Evolutionary conservation across 768 basidiomycete species (phyloP).

Genomic region (Cystofilobasidium capitatum): DNA sequence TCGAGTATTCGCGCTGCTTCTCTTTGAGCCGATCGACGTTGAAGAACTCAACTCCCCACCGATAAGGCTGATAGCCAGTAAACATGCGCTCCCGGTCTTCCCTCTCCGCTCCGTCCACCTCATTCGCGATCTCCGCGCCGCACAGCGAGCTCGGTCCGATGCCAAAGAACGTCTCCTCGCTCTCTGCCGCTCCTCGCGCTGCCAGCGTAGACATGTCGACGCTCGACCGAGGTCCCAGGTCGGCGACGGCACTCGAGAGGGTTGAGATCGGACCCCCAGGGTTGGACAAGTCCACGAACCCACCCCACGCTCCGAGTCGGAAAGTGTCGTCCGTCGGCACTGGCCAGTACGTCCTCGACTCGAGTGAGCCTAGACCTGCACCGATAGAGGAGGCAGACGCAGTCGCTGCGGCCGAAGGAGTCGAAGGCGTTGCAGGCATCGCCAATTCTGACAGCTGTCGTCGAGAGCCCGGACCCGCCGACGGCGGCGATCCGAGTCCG

Average conservation of each 20-base stretch:
- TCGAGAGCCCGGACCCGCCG: neutral
- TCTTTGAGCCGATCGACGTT: conserved; percentile 70
- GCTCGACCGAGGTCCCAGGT: conserved; percentile 33
- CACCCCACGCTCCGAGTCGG: conserved; percentile 61
- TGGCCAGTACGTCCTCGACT: conserved; percentile 47
- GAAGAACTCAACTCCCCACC: conserved; percentile 78
- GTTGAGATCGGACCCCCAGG: neutral
- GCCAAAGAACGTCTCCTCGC: conserved; percentile 39
- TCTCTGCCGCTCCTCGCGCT: conserved; percentile 11
- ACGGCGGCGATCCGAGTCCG: neutral
- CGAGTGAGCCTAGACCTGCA: neutral
- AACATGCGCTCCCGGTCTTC: conserved; percentile 27
- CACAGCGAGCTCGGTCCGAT: conserved; percentile 28
- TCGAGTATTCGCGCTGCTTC: conserved; percentile 71
- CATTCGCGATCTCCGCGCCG: conserved; percentile 27
- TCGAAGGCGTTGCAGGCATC: neutral
- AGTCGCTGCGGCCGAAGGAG: neutral
- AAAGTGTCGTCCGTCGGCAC: conserved; percentile 60
- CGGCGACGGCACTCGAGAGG: conserved; percentile 29
- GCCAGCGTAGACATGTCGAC: neutral
- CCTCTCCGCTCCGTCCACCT: neutral
- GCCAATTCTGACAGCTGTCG: neutral
- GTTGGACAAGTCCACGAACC: conserved; percentile 14
- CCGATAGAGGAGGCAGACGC: neutral
- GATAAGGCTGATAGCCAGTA: conserved; percentile 50